These are phyloP conservation scores for Colletotrichum costaricense DNA, from an alignment of 2,329 filamentous ascomycete genomes.

Conservation along the genomic window DNA sequence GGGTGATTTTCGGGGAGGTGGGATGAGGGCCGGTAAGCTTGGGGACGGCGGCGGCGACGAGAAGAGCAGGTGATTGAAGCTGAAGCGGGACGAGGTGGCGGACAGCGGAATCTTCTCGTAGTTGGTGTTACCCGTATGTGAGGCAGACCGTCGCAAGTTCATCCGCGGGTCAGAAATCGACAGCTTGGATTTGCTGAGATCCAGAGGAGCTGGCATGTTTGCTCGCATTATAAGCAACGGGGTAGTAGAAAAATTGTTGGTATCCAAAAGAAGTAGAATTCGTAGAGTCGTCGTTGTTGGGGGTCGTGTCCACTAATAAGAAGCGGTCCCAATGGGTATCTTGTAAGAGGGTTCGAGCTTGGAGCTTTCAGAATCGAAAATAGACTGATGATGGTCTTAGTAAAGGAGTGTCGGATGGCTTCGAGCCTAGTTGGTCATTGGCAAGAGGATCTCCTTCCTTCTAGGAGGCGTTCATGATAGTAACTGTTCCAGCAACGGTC, in stretches of 20 bases:
- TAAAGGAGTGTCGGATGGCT: constrained; percentile 34
- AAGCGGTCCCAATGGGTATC: constrained; percentile 30
- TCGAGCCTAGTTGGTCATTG: constrained; percentile 31
- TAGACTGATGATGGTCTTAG: background rate
- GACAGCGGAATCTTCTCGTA: constrained; percentile 66
- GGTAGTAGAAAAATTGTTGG: constrained; percentile 11
- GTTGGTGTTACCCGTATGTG: constrained; percentile 55
- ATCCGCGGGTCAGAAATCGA: constrained; percentile 66
- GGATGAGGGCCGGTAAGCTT: constrained; percentile 74
- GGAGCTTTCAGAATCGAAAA: constrained; percentile 29
- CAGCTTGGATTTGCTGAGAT: constrained; percentile 59
- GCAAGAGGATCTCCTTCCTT: constrained; percentile 27
- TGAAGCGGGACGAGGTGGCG: constrained; percentile 72
- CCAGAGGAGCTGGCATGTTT: constrained; percentile 59
- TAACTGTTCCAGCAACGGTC: constrained; percentile 24
- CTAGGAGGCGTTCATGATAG: constrained; percentile 35
- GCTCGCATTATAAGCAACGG: constrained; percentile 30
- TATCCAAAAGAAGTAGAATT: constrained; percentile 28
- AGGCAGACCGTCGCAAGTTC: constrained; percentile 68
- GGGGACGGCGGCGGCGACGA: constrained; percentile 77
- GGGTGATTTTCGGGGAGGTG: constrained; percentile 72
- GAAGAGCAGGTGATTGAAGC: constrained; percentile 75
- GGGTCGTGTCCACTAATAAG: constrained; percentile 16
- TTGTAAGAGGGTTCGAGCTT: constrained; percentile 19
- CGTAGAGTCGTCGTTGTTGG: constrained; percentile 24